Evolutionary conservation across 305 asterid genomes (phyloP).

Genomic region (Plantago coronopus): DNA sequence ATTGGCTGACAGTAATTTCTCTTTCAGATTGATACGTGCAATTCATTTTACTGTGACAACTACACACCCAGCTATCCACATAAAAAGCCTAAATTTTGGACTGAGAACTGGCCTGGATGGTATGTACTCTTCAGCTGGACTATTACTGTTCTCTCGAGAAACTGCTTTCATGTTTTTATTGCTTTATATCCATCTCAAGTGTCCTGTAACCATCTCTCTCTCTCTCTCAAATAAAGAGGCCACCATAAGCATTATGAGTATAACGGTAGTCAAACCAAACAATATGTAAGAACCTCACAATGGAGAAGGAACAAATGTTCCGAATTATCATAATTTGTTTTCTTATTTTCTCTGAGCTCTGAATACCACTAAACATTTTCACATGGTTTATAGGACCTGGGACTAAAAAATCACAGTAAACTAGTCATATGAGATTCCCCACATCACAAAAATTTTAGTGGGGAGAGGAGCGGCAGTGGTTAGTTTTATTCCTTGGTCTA

Average conservation of each 20-base stretch:
- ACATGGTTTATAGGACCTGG: not conserved
- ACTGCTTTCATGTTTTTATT: constrained; percentile 6
- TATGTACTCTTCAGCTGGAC: constrained; percentile 28
- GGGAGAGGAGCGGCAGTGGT: not conserved
- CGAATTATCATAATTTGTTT: not conserved
- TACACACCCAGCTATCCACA: constrained; percentile 75
- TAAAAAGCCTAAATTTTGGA: constrained; percentile 83
- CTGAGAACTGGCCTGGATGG: constrained; percentile 99
- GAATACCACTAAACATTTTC: not conserved
- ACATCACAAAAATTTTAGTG: too few relatives aligned
- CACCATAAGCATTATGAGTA: not conserved
- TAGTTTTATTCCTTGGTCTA: not conserved
- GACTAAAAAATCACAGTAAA: not conserved
- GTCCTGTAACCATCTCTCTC: too few relatives aligned
- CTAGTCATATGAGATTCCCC: not conserved
- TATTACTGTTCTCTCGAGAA: constrained; percentile 7
- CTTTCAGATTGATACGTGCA: constrained; percentile 88
- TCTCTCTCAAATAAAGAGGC: too few relatives aligned
- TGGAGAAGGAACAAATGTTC: too few relatives aligned
- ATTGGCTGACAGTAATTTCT: constrained; percentile 27
- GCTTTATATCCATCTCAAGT: too few relatives aligned
- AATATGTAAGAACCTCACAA: not conserved
- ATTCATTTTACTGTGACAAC: constrained; percentile 82
- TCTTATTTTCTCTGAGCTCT: not conserved
- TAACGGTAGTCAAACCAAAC: not conserved